phyloP scores from a whole-genome alignment of 1,139 yeast genomes.

The Taiozyma onychis region DNA sequence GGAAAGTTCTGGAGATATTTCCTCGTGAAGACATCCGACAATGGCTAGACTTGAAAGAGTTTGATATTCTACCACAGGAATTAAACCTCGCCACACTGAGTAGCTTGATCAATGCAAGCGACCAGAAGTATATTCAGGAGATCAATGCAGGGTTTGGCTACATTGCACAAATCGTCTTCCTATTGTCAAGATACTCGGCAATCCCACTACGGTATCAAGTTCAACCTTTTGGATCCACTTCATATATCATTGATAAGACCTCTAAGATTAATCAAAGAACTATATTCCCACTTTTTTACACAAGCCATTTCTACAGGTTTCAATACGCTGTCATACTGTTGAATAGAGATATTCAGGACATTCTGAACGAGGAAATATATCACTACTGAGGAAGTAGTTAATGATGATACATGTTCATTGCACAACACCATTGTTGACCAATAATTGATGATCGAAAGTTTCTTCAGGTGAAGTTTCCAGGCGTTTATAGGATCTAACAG shows the following conservation, averaged over 20 bases:
- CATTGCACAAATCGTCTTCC: constrained; percentile 37
- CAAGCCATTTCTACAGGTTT: constrained; percentile 42
- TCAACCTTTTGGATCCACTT: constrained; percentile 43
- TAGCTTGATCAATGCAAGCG: constrained; percentile 16
- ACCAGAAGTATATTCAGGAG: constrained; percentile 27
- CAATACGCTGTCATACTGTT: constrained; percentile 47
- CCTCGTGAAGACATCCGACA: constrained; percentile 15
- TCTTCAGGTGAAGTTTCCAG: constrained; percentile 47
- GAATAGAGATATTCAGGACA: constrained; percentile 44
- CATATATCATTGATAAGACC: constrained; percentile 45
- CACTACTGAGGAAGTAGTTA: constrained; percentile 2
- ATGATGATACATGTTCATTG: neutral
- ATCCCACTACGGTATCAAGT: constrained; percentile 48
- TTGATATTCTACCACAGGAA: constrained; percentile 17
- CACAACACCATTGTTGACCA: constrained; percentile 36
- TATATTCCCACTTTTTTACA: constrained; percentile 43
- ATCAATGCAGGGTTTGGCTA: constrained; percentile 47
- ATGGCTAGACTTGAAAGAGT: constrained; percentile 15
- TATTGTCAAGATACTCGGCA: constrained; percentile 38
- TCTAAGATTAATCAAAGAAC: constrained; percentile 39
- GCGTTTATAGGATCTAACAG: constrained; percentile 72
- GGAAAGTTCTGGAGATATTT: constrained; percentile 11
- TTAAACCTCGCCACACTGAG: constrained; percentile 14
- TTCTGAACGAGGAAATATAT: constrained; percentile 29
- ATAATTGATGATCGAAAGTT: constrained; percentile 49